Evolutionary conservation across 1,284 basidiomycete species (phyloP), one percentile per base, ranked within the genome.

Genomic region (Thelephora terrestris): DNA sequence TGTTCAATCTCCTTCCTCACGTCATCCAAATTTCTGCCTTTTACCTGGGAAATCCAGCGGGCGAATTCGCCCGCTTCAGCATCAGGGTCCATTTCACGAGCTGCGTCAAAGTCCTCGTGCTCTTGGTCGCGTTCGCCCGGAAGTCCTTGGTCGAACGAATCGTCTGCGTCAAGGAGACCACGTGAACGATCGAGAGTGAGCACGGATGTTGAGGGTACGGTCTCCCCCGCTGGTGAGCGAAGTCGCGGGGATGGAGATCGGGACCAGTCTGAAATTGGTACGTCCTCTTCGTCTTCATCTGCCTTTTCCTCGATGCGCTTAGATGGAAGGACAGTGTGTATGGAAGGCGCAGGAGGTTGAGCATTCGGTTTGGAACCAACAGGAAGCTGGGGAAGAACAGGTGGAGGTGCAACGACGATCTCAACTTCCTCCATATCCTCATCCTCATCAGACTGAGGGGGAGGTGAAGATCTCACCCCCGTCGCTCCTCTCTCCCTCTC

Each of bases 31-130:
- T 92, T 80, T 52, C 78, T 79, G 16, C 88, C 88, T 61, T 91
- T 89, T 55, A 97, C 85, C 55, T 92, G 83, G 5, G 92, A 91
- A 50, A 97, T 69, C 62, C 98, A 96, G 10, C 81, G 76, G 16
- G 86, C 92, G 65, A 95, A 97, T 60, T 95, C 93, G 46, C 85
- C 86, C 57, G 92, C 88, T 62, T 96, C 92, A 0, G 78, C 85
- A 43, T 80, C 75, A 24, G 79, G 71, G 56, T 90, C 90, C 78
- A 90, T 88, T 66, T 85, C 89, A 51, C 79, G 73, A 34, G 73
- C 85, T n/a, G 76, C 85, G 57, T 82, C 89, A 78, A 78, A 69
- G 49, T 56, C 55, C 0, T 70, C 72, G 43, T 71, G 66, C 2
- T 64, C 58, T 36, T 52, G 48, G 21, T 51, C 48, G n/a, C 42